phyloP scores from a whole-genome alignment of 2,329 filamentous ascomycete genomes.

The Gyromitra esculenta region DNA sequence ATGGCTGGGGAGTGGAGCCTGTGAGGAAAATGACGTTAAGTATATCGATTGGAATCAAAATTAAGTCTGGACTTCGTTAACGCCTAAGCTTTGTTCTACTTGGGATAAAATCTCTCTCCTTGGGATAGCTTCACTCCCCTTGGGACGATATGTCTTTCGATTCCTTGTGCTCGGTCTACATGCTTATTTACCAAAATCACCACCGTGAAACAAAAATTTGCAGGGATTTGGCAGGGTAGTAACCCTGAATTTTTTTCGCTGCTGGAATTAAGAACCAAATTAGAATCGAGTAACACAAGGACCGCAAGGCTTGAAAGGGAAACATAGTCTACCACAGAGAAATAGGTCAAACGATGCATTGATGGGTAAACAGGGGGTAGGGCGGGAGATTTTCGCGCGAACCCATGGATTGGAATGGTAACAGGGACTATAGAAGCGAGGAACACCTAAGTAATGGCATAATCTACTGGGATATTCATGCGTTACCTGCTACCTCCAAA shows the following conservation, averaged over 20 bases:
- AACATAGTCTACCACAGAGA: conserved; percentile 17
- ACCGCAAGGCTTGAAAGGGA: conserved; percentile 1
- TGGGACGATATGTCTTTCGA: conserved; percentile 2
- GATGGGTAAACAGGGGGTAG: conserved; percentile 21
- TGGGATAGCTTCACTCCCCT: background rate
- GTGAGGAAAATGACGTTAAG: conserved; percentile 13
- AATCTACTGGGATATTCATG: conserved; percentile 25
- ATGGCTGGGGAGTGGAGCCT: background rate
- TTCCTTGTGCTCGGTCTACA: background rate
- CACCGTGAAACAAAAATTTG: background rate
- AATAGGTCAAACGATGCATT: conserved; percentile 32
- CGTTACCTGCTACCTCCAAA: conserved; percentile 6
- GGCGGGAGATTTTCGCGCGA: conserved; percentile 47
- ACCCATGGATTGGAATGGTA: conserved; percentile 47
- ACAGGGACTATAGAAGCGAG: conserved; percentile 31
- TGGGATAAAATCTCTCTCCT: background rate
- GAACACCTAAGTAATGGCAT: conserved; percentile 31
- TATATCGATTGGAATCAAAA: conserved; percentile 14
- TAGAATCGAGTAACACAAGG: conserved; percentile 6
- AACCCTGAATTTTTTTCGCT: background rate
- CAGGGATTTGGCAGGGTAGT: background rate
- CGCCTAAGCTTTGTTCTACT: conserved; percentile 7
- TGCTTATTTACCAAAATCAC: background rate
- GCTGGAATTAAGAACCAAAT: background rate
- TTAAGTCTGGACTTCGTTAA: conserved; percentile 13